Base-by-base conservation (phyloP, 768 basidiomycete species). In the Ramaria sp. region DNA sequence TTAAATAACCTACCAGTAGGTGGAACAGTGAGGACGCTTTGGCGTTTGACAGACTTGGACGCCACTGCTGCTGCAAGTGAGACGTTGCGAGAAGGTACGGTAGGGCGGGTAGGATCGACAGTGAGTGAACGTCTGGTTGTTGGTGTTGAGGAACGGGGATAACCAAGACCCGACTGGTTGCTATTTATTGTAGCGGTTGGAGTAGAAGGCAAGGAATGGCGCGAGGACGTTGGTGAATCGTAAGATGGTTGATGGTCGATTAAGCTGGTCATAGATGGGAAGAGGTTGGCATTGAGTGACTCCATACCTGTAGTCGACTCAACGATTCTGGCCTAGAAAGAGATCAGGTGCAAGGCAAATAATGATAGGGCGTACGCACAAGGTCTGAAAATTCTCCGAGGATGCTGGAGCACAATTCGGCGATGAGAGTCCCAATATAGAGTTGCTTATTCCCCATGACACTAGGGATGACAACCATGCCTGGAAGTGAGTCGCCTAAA, bases 261-360 rank as follows among this genome's bases (percentile, higher is more conserved):
- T 45, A 48, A 27, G 62, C 54, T 18, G 67, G 65, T 25, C 69
- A 59, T 24, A 18, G 64, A 61, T 34, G 69, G 66, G 24, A 71
- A 61, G 15, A 69, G 48, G 30, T 64, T 63, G n/a, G 65, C 48
- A 32, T 62, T 67, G 50, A 94, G 72, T 61, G 88, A 84, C 66
- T 93, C 89, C 62, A 92, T 88, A 13, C 92, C 92, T 25, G 85
- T 61, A 1, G 89, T 85, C 45, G 80, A 85, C 69, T 96, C 93
- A 41, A 96, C 67, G 0, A 78, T 77, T 66, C 83, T 79, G 32
- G 83, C 78, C 93, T 94, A 61, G 54, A 45, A 27, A 38, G 30
- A n/a, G n/a, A 50, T 56, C 9, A 56, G 32, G 42, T 41, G 36
- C 25, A 43, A 22, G 12, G 16, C 20, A 38, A 37, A 48, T 24